Conservation (phyloP, 2,329 filamentous ascomycete species). For the Stachybotrys elegans region DNA sequence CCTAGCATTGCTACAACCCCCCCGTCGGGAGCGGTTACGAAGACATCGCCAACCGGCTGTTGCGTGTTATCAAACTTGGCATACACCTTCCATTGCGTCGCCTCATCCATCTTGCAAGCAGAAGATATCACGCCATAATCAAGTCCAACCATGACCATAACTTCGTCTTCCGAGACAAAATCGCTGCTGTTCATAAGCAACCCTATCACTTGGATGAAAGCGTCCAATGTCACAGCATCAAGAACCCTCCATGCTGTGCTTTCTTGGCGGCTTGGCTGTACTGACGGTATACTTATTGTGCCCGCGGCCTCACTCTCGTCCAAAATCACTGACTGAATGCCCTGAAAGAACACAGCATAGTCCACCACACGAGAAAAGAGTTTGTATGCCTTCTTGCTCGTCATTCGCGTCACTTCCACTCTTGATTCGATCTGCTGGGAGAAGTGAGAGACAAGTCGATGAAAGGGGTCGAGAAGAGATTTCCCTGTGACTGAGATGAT, state of each 20-base stretch:
- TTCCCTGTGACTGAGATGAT: background rate
- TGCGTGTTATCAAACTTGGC: constrained; percentile 4
- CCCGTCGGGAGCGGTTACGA: background rate
- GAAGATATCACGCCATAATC: constrained; percentile 12
- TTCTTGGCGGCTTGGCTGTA: background rate
- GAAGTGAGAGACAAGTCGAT: background rate
- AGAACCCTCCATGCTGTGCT: background rate
- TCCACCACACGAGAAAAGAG: background rate
- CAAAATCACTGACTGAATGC: background rate
- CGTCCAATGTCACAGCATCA: background rate
- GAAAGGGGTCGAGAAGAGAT: background rate
- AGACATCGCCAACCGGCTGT: background rate
- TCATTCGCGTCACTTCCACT: background rate
- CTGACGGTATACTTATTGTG: background rate
- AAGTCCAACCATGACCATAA: constrained; percentile 7
- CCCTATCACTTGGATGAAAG: background rate
- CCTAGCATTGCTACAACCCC: background rate
- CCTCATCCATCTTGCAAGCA: background rate
- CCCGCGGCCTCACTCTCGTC: background rate
- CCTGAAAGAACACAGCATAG: background rate
- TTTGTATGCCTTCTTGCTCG: background rate
- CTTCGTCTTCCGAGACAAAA: background rate
- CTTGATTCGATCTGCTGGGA: background rate
- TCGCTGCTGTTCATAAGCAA: constrained; percentile 1
- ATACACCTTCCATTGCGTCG: constrained; percentile 11